phyloP scores from a whole-genome alignment of 192 early-diverging fungal genomes.

The Entomortierella beljakovae region DNA sequence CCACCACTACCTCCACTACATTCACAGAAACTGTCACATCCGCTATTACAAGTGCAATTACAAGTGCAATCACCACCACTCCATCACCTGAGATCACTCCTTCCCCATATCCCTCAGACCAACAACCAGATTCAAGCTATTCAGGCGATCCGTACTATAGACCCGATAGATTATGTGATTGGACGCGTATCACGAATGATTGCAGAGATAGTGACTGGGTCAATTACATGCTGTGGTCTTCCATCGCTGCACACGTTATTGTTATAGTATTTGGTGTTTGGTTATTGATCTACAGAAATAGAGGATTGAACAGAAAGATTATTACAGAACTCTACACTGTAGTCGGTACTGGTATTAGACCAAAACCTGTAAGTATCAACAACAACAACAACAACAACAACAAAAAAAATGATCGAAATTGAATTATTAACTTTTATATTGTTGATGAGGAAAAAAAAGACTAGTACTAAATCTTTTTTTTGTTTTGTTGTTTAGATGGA shows the following conservation, averaged over 20 bases:
- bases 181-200: constrained; percentile 18
- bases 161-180: constrained; percentile 29
- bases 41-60: neutral
- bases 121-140: neutral
- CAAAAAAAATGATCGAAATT: neutral
- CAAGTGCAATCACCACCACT: neutral
- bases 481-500: constrained; percentile 26
- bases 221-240: constrained; percentile 26
- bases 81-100: neutral
- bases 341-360: constrained; percentile 44
- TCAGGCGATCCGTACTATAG: constrained; percentile 4
- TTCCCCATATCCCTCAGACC: neutral
- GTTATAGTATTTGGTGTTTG: constrained; percentile 25
- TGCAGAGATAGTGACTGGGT: constrained; percentile 33
- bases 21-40: neutral
- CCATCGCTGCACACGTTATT: constrained; percentile 26
- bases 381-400: neutral
- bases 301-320: constrained; percentile 40
- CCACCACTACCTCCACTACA: too few relatives aligned
- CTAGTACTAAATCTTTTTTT: neutral
- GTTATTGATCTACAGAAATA: constrained; percentile 39
- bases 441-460: neutral
- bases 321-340: constrained; percentile 35
- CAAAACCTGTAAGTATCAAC: constrained; percentile 40
- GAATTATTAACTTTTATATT: neutral